Conservation (phyloP, 768 basidiomycete species). For the Termitomyces sp. region DNA sequence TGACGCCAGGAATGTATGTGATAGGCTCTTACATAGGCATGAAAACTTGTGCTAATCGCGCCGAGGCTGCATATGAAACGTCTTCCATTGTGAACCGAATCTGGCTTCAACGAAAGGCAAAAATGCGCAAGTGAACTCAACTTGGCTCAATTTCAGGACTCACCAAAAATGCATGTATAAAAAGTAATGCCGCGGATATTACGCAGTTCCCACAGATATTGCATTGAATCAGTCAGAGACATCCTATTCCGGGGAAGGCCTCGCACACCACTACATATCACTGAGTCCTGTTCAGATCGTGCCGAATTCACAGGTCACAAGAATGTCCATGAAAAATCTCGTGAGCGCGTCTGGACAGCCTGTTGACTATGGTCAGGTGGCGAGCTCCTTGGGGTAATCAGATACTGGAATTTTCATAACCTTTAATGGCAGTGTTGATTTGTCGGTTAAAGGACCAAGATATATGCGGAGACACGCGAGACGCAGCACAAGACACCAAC, state of each 20-base stretch:
- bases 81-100: neutral
- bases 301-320: neutral
- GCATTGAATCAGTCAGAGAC: neutral
- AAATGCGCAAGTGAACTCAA: neutral
- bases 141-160: neutral
- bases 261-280: neutral
- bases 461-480: neutral
- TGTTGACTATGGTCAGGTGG: neutral
- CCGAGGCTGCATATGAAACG: neutral
- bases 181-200: neutral
- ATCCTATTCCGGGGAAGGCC: neutral
- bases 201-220: slow-evolving; percentile 1
- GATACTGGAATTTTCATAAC: neutral
- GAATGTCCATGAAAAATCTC: neutral
- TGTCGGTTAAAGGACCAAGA: neutral
- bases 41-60: neutral
- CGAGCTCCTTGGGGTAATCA: neutral
- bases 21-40: neutral
- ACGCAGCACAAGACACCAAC: neutral
- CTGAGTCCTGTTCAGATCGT: neutral
- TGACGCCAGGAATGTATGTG: neutral
- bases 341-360: neutral
- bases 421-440: neutral
- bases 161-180: neutral
- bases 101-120: neutral